Percentiles rank a stretch among this genome's conserved stretches.
phyloP scores from a whole-genome alignment of 305 asterid genomes.

The Salvia sclarea region DNA sequence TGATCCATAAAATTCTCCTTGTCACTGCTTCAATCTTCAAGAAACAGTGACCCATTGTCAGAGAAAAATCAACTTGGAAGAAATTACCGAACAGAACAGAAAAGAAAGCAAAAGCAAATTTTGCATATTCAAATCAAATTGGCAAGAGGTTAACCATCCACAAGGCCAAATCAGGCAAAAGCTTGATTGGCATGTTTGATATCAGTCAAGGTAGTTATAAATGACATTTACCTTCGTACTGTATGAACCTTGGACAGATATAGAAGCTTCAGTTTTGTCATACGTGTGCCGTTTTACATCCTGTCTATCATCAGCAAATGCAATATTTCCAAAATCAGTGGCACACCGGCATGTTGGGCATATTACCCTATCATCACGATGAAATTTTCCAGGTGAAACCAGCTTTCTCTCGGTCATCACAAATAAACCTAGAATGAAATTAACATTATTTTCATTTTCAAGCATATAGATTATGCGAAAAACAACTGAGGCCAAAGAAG shows the following conservation, averaged over 20 bases:
- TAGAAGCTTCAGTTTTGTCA: conserved; percentile 58
- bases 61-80: not conserved
- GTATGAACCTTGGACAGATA: conserved; percentile 82
- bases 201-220: conserved; percentile 1
- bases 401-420: conserved; percentile 75
- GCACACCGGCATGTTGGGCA: conserved; percentile 94
- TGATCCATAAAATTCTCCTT: conserved; percentile 84
- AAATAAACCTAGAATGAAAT: conserved; percentile 63
- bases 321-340: conserved; percentile 81
- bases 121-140: conserved; percentile 17
- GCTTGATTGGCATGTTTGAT: not conserved
- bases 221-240: conserved; percentile 74
- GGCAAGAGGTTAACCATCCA: not conserved
- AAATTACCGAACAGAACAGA: conserved; percentile 2
- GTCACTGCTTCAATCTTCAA: conserved; percentile 89
- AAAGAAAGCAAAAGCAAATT: conserved; percentile 8
- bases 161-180: conserved; percentile 12
- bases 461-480: conserved; percentile 20
- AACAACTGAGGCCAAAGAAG: conserved; percentile 27
- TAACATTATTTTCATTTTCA: conserved; percentile 20
- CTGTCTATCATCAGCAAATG: conserved; percentile 75
- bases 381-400: conserved; percentile 53
- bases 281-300: conserved; percentile 35
- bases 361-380: conserved; percentile 57
- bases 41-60: conserved; percentile 28